Percentiles rank a stretch among this genome's conserved stretches.
These are phyloP conservation scores for Penicillium steckii DNA, from an alignment of 495 filamentous ascomycete genomes.

Conservation along the genomic window DNA sequence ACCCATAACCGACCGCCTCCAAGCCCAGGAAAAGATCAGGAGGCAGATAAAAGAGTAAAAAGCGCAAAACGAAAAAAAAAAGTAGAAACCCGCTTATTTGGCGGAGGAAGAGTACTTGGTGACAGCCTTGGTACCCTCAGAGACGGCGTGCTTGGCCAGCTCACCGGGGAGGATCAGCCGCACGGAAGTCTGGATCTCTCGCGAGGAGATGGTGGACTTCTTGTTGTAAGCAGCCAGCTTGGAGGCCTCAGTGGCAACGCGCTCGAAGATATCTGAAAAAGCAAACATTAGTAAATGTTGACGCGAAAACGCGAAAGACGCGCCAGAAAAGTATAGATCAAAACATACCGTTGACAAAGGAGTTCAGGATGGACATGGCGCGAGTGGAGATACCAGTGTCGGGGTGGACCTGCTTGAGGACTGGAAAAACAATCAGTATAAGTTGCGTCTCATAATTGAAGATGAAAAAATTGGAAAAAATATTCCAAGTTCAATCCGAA, in stretches of 20 bases:
- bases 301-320: slow-evolving; percentile 5
- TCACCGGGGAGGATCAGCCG: slow-evolving; percentile 97
- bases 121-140: slow-evolving; percentile 99
- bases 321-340: not conserved
- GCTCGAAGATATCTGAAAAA: slow-evolving; percentile 94
- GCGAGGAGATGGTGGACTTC: slow-evolving; percentile 99
- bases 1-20: slow-evolving; percentile 63
- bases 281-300: not conserved
- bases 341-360: slow-evolving; percentile 94
- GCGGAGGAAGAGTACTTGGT: slow-evolving; percentile 99
- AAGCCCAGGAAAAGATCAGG: slow-evolving; percentile 56
- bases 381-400: slow-evolving; percentile 99
- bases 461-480: too few relatives aligned
- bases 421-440: slow-evolving; percentile 49
- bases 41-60: slow-evolving; percentile 48
- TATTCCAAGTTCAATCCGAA: too few relatives aligned
- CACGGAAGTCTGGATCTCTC: slow-evolving; percentile 99
- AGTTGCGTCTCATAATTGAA: slow-evolving; percentile 29
- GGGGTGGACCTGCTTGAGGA: slow-evolving; percentile 99
- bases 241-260: slow-evolving; percentile 96
- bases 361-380: slow-evolving; percentile 99
- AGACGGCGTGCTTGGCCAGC: slow-evolving; percentile 98
- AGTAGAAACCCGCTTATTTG: slow-evolving; percentile 70
- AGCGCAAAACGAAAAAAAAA: slow-evolving; percentile 45
- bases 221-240: slow-evolving; percentile 99